Evolutionary conservation across 2,329 filamentous ascomycete genomes (phyloP), one percentile per base, ranked within the genome.

Genomic region (Fusarium begoniae): DNA sequence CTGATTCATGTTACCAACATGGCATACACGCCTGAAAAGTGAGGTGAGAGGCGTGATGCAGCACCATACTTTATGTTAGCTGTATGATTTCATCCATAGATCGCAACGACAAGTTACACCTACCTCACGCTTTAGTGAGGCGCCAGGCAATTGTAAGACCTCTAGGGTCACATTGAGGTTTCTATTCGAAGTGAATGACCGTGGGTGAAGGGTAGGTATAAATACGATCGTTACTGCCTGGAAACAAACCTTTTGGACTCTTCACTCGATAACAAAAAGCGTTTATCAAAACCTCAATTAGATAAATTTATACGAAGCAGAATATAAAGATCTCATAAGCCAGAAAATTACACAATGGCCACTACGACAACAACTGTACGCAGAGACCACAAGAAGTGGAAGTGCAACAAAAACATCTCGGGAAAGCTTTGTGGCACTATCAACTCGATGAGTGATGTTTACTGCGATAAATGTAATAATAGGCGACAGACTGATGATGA

Each of bases 381-480:
- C 9, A 63, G 60, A 30, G 63, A 66, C 37, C 63, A 66, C 61
- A 66, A 66, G 30, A 66, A 66, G 43, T 66, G 63, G 63, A 66
- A 58, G 15, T 66, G 63, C 13, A 65, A 66, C 12, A 28, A 15
- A 18, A 66, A 37, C 3, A 28, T 58, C 13, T n/a, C 13, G 1
- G 30, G 20, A 20, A 48, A 43, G 15, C 37, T 12, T 6, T 66
- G 63, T 6, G 30, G 18, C 7, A 66, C 41, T 8, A 2, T 50
- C 8, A 45, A 8, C 37, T 2, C 5, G 2, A 66, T 66, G 9
- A 28, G 22, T 4, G 3, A 10, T 1, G 12, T 13, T 8, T 10
- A 56, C 5, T 66, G 63, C 20, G 4, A 5, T 3, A 26, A 2
- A 53, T 66, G 63, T 17, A 22, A 6, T 1, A 14, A 4, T 8